Base-by-base conservation (phyloP, 495 filamentous ascomycete species). In the Aspergillus haitiensis region DNA sequence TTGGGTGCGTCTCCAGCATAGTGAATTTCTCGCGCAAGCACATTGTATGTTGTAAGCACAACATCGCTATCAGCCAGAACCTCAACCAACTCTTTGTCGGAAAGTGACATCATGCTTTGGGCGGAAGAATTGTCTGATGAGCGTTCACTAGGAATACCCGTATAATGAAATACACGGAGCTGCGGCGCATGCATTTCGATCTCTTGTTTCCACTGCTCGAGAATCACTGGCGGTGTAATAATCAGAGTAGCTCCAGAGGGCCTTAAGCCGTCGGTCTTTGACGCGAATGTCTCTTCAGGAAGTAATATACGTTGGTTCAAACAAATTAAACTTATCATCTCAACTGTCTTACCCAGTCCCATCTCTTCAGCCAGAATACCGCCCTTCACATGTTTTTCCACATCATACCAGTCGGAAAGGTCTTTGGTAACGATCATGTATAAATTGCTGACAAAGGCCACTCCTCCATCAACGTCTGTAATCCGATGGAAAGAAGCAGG, bases 291-390 rank as follows among this genome's bases (percentile, higher is more conserved):
- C 15, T 62, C 61, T 18, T 64, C 51, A n/a, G 58, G 39, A 40
- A 36, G 34, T 42, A 67, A 34, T 5, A 12, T n/a, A 8, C 69
- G 78, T 37, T 57, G 75, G 65, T 96, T 86, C 47, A 88, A 68
- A 46, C 81, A 82, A 0, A 96, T 86, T 16, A 97, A 72, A 2
- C 88, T 83, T 47, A 94, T 89, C 52, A 93, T 80, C 70, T 98
- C 94, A 16, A 97, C 83, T 0, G 94, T 97, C 70, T 98, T 98
- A 1, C 94, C 94, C 5, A 98, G 75, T 0, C 93, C 93, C 94
- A 97, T 97, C 73, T 98, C 94, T 71, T 98, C 93, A 0, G 92
- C 91, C 18, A 98, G 80, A 33, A 90, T 84, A 0, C 88, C 88
- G 15, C 86, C 87, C 34, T 66, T 75, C 0, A 85, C 63, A 31